Base-by-base conservation (phyloP, 208 protist genomes). In the Jaenimonas drosophilae region DNA sequence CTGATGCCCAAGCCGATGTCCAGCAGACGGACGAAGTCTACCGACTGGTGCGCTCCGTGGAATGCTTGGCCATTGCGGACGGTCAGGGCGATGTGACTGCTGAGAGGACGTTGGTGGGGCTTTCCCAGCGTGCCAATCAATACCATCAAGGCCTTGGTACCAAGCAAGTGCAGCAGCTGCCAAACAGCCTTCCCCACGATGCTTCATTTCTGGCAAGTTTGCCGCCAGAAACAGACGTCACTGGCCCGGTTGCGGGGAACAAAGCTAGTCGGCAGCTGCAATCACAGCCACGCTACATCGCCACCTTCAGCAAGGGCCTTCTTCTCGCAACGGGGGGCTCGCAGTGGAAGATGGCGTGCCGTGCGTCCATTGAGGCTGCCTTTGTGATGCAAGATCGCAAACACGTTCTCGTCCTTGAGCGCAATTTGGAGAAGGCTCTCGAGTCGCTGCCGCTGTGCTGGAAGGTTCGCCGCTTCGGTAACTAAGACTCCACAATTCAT, bases 381-480 rank as follows among this genome's bases (percentile, higher is more conserved):
- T 88, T 79, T 59, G 58, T 86, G 2, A 23, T 92, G 25, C 29
- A 51, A 16, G 72, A 56, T 1, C 61, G 64, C 49, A 21, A 56
- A 27, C 61, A 66, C 43, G 67, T 88, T 17, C 48, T 94, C 32
- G 48, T 87, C 28, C 48, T 94, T 28, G 63, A 87, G 50, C 76
- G 81, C 26, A 94, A 94, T 46, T 43, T 94, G 17, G 85, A 90
- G 59, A 77, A 74, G 52, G 70, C 60, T 37, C 61, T 94, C 14
- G 75, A 88, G 58, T 49, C 66, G 12, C 58, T 94, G 32, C 85
- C 85, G n/a, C 54, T 89, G 45, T 82, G 63, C 61, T 94, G 85
- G 85, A 90, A 86, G 64, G 77, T 94, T 23, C 77, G 85, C 28
- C 85, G 85, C 47, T 94, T 94, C 49, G 85, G 85, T 48, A 94